Evolutionary conservation across 1,139 yeast genomes (phyloP).

Genomic region (Saccharomycopsis hybrid): DNA sequence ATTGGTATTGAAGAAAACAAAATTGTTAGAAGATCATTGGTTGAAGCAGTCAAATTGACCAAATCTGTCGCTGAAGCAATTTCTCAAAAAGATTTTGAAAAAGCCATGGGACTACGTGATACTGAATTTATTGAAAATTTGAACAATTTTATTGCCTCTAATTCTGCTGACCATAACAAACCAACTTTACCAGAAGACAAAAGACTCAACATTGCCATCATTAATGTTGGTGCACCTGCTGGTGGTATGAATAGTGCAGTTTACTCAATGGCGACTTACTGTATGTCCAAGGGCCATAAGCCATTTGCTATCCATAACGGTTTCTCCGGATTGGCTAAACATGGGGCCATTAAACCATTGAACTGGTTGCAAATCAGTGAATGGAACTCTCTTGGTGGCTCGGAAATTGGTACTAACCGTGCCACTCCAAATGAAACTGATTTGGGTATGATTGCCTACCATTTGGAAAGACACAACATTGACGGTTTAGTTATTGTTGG

Average conservation of each 20-base stretch:
- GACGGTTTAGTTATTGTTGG: constrained; percentile 89
- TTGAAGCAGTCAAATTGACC: constrained; percentile 85
- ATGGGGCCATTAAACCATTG: constrained; percentile 68
- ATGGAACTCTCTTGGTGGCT: constrained; percentile 90
- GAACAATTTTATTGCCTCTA: constrained; percentile 60
- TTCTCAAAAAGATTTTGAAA: constrained; percentile 67
- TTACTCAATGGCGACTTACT: constrained; percentile 84
- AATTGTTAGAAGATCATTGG: constrained; percentile 73
- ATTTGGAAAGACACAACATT: constrained; percentile 76
- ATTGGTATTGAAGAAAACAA: constrained; percentile 86
- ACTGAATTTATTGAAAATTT: constrained; percentile 79
- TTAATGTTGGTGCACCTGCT: constrained; percentile 95
- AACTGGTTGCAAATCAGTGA: constrained; percentile 83
- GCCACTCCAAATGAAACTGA: constrained; percentile 71
- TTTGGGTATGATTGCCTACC: constrained; percentile 82
- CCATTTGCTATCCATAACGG: constrained; percentile 89
- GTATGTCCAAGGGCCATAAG: constrained; percentile 84
- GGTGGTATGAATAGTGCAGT: constrained; percentile 94
- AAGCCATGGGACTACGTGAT: constrained; percentile 83
- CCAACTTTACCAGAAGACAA: constrained; percentile 44
- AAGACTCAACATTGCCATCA: constrained; percentile 60
- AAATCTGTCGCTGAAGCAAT: constrained; percentile 85
- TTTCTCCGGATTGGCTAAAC: constrained; percentile 80
- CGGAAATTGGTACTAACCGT: constrained; percentile 93
- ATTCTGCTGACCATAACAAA: constrained; percentile 61